Evolutionary conservation across 2,329 filamentous ascomycete genomes (phyloP).

Genomic region (Tolypocladium inflatum): DNA sequence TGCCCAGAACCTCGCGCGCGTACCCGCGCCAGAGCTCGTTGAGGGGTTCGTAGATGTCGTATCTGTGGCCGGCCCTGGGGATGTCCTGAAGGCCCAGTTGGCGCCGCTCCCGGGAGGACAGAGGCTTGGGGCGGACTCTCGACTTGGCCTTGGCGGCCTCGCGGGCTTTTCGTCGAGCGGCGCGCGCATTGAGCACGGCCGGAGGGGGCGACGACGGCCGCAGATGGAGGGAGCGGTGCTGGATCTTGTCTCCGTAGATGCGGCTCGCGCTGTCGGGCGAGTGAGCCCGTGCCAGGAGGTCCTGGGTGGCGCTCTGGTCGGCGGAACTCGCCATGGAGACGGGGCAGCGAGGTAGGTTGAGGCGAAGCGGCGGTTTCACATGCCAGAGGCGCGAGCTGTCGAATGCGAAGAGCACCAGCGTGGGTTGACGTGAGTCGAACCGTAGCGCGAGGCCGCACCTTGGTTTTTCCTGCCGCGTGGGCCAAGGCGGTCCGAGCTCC

Average conservation of each 20-base stretch:
- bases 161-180: slow-evolving; percentile 42
- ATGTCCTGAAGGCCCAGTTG: slow-evolving; percentile 65
- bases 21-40: slow-evolving; percentile 77
- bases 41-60: slow-evolving; percentile 68
- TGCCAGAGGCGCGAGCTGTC: background rate
- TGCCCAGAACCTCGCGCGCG: slow-evolving; percentile 68
- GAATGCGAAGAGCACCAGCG: background rate
- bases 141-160: slow-evolving; percentile 34
- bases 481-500: background rate
- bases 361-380: background rate
- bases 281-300: slow-evolving; percentile 69
- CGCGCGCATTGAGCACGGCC: slow-evolving; percentile 43
- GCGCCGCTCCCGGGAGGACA: slow-evolving; percentile 74
- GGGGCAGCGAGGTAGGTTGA: background rate
- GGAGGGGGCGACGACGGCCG: slow-evolving; percentile 62
- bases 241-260: slow-evolving; percentile 75
- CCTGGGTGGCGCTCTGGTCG: slow-evolving; percentile 36
- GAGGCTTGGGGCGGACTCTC: slow-evolving; percentile 49
- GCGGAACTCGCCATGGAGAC: slow-evolving; percentile 21
- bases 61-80: slow-evolving; percentile 51
- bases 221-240: slow-evolving; percentile 71
- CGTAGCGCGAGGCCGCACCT: background rate
- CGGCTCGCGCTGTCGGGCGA: slow-evolving; percentile 59
- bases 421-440: background rate
- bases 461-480: background rate